Percentiles rank a stretch among this genome's conserved stretches.
Conservation (phyloP, 2,329 filamentous ascomycete species). For the Colletotrichum somersetense region DNA sequence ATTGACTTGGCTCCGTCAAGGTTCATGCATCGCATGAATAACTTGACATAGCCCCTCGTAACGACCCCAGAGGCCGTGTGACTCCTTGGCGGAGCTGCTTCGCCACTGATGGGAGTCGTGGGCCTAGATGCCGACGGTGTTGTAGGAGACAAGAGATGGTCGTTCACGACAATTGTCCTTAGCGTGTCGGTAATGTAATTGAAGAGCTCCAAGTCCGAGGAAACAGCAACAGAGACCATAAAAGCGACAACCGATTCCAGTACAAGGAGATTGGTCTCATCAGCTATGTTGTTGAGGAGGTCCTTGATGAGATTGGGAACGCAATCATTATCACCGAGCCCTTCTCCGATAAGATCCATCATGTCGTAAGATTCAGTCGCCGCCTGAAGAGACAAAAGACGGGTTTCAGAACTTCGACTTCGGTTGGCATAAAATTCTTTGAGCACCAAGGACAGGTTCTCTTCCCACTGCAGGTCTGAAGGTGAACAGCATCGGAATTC, state of each 20-base stretch:
- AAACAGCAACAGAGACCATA: slow-evolving; percentile 73
- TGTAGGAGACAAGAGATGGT: slow-evolving; percentile 60
- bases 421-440: slow-evolving; percentile 74
- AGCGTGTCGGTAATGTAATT: slow-evolving; percentile 68
- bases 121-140: slow-evolving; percentile 49
- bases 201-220: slow-evolving; percentile 70
- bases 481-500: slow-evolving; percentile 79
- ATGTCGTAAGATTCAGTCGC: slow-evolving; percentile 72
- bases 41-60: slow-evolving; percentile 76
- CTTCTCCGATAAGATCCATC: slow-evolving; percentile 66
- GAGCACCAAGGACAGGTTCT: slow-evolving; percentile 71
- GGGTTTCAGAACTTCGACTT: slow-evolving; percentile 70
- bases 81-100: slow-evolving; percentile 45
- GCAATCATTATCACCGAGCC: slow-evolving; percentile 69
- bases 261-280: slow-evolving; percentile 74
- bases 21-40: slow-evolving; percentile 82
- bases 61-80: slow-evolving; percentile 78
- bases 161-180: slow-evolving; percentile 62
- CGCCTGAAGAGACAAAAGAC: slow-evolving; percentile 71
- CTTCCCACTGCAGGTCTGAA: slow-evolving; percentile 76
- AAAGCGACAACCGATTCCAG: slow-evolving; percentile 75
- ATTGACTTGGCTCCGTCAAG: slow-evolving; percentile 73
- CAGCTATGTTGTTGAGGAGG: slow-evolving; percentile 70
- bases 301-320: slow-evolving; percentile 71
- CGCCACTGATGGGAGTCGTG: slow-evolving; percentile 44